Evolutionary conservation across 1,139 yeast genomes (phyloP).

Genomic region (Kurtzmaniella quercitrusa): DNA sequence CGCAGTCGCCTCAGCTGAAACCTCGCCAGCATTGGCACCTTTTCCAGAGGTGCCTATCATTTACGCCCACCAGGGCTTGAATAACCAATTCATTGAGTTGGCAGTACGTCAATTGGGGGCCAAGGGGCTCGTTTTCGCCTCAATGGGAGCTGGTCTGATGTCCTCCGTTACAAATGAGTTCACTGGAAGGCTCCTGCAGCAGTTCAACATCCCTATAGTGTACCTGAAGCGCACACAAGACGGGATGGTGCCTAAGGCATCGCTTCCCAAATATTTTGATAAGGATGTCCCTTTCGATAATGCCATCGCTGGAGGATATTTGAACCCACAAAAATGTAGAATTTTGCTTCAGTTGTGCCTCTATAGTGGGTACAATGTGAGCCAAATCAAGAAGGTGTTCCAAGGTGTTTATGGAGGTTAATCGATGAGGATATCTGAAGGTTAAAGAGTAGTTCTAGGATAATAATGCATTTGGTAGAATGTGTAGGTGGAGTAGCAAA

Average conservation of each 20-base stretch:
- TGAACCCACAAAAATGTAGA: conserved; percentile 66
- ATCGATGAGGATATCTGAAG: background rate
- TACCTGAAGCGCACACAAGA: conserved; percentile 67
- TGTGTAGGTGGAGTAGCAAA: too few relatives aligned
- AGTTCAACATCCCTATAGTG: conserved; percentile 47
- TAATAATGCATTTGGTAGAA: too few relatives aligned
- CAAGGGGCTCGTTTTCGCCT: conserved; percentile 58
- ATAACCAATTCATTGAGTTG: conserved; percentile 42
- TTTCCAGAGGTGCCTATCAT: conserved; percentile 48
- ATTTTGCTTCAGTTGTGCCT: conserved; percentile 58
- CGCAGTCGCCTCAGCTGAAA: conserved; percentile 10
- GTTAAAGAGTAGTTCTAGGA: too few relatives aligned
- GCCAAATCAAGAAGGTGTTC: conserved; percentile 44
- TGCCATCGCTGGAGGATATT: conserved; percentile 58
- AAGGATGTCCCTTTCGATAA: conserved; percentile 28
- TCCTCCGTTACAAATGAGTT: conserved; percentile 46
- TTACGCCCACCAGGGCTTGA: conserved; percentile 60
- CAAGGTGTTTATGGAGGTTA: conserved; percentile 28
- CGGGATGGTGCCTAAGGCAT: conserved; percentile 43
- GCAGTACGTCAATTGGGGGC: conserved; percentile 39
- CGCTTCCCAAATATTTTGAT: conserved; percentile 22
- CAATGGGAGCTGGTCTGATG: conserved; percentile 71
- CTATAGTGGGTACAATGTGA: conserved; percentile 33
- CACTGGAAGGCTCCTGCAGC: conserved; percentile 23
- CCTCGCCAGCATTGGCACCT: conserved; percentile 16